Evolutionary conservation across 805 yeast genomes (phyloP).

Genomic region (Teunomyces lycoperdinae): DNA sequence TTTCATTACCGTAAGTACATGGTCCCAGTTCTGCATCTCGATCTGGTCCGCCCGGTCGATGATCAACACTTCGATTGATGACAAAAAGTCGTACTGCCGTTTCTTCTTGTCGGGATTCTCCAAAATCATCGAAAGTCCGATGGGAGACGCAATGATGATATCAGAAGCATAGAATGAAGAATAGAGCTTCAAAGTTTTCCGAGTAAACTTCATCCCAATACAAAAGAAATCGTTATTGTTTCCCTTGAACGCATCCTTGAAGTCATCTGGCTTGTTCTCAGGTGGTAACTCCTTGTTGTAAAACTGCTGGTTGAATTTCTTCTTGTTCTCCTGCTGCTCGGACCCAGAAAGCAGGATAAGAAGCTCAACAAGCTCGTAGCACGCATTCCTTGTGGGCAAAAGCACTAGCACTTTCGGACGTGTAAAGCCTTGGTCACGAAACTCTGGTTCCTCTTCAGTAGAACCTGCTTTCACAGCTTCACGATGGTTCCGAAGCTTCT

Average conservation of each 20-base stretch:
- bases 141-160: constrained; percentile 84
- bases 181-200: constrained; percentile 81
- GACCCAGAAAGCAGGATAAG: constrained; percentile 62
- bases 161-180: constrained; percentile 84
- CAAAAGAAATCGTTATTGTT: constrained; percentile 91
- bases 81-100: constrained; percentile 74
- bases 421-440: constrained; percentile 92
- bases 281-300: constrained; percentile 48
- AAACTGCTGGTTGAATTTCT: constrained; percentile 72
- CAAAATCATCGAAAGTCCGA: constrained; percentile 74
- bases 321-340: constrained; percentile 76
- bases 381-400: constrained; percentile 79
- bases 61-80: constrained; percentile 80
- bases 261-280: constrained; percentile 74
- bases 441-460: constrained; percentile 48
- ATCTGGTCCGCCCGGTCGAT: constrained; percentile 83
- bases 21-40: constrained; percentile 92
- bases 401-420: constrained; percentile 84
- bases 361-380: constrained; percentile 63
- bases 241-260: constrained; percentile 76
- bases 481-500: constrained; percentile 45
- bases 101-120: constrained; percentile 57
- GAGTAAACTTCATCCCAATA: constrained; percentile 84
- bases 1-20: constrained; percentile 61
- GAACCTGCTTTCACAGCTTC: constrained; percentile 28